Evolutionary conservation across 352 stramenopile species (phyloP).

Genomic region (Globisporangium orthogonon): DNA sequence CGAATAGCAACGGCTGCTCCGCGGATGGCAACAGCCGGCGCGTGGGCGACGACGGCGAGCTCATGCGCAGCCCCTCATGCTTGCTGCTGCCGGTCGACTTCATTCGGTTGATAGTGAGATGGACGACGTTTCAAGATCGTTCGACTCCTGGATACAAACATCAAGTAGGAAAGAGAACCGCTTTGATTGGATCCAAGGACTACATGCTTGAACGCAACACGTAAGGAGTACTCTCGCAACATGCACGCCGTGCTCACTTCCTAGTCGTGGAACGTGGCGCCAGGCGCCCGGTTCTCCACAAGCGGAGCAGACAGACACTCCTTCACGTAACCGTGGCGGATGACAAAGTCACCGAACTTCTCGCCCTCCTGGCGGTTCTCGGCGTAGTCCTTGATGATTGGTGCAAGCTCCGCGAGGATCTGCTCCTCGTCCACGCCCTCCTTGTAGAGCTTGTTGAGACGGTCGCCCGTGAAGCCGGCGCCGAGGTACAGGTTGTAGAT

Average conservation of each 20-base stretch:
- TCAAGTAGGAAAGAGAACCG: neutral
- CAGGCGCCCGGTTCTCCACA: conserved; percentile 49
- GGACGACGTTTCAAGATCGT: conserved; percentile 4
- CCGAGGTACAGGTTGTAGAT: conserved; percentile 97
- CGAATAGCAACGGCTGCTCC: conserved; percentile 31
- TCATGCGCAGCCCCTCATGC: conserved; percentile 11
- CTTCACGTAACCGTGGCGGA: conserved; percentile 65
- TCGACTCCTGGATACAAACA: neutral
- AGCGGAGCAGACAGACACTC: conserved; percentile 56
- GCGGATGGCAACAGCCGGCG: conserved; percentile 17
- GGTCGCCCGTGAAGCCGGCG: conserved; percentile 67
- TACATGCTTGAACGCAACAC: neutral
- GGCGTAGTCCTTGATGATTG: conserved; percentile 78
- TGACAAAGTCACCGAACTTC: conserved; percentile 84
- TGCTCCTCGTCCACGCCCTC: conserved; percentile 70
- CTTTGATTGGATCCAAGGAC: neutral
- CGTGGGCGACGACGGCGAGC: conserved; percentile 16
- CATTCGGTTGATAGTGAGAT: neutral
- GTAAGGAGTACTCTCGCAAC: neutral
- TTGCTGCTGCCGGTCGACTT: conserved; percentile 11
- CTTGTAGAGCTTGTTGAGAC: conserved; percentile 83
- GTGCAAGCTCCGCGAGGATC: conserved; percentile 62
- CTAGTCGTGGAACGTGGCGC: conserved; percentile 67
- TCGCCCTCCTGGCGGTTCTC: conserved; percentile 53
- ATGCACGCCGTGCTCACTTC: neutral